Base-by-base conservation (phyloP, 495 filamentous ascomycete genomes). In the Clavariopsis aquatica region DNA sequence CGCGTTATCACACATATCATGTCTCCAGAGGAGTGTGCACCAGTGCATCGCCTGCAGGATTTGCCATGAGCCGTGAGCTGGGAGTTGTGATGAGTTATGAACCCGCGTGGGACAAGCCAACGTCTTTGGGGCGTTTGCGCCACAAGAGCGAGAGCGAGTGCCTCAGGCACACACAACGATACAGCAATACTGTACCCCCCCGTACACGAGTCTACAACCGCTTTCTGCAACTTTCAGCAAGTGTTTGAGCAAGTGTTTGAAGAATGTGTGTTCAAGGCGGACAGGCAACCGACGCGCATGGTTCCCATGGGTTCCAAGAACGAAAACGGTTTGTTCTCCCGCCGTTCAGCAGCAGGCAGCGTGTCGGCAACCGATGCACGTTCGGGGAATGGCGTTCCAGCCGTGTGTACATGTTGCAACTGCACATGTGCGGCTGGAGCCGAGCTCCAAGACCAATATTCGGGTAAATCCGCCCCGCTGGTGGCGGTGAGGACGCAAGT, bases 401-500 rank as follows among this genome's bases (percentile, higher is more conserved):
- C 8, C n/a, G 13, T 17, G 38, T 43, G 38, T 17, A 43, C 38
- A 43, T 43, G n/a, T n/a, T n/a, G n/a, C n/a, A n/a, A n/a, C 31
- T n/a, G 38, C 38, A 43, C 38, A 43, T 43, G 9, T 43, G 38
- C 38, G 38, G 38, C 38, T 43, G 15, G 38, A 8, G 2, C 4
- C n/a, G 38, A 9, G 3, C 38, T 43, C 15, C 38, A 43, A n/a
- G 38, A 43, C 12, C 5, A 34, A 6, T 12, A 34, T 12, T 34
- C 31, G 31, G 31, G 31, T 34, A 34, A 34, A 34, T 34, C 29
- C 62, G 38, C 26, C 15, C 60, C 10, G n/a, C 62, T 55, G 62
- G 24, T 34, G 62, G 62, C 55, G 62, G 62, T 59, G 62, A 64
- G 36, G 38, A 43, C 9, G 4, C 38, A 13, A 15, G 23, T 41